These are phyloP conservation scores for Chalciporus pseudorubinellus DNA, from an alignment of 768 basidiomycete species.

Conservation along the genomic window DNA sequence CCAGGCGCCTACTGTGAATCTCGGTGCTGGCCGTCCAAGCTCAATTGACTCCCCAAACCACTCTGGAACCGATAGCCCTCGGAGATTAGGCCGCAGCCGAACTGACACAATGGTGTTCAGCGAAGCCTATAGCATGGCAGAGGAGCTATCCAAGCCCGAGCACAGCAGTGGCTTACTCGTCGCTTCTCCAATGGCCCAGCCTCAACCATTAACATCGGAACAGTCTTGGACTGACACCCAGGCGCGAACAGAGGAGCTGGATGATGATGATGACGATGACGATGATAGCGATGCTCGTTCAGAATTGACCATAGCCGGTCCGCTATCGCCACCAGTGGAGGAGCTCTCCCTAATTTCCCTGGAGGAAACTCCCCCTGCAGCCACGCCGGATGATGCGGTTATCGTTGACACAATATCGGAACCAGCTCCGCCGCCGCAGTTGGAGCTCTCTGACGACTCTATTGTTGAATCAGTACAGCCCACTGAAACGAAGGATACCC, in stretches of 20 bases:
- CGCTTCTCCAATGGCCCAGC: conserved; percentile 12
- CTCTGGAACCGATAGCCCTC: conserved; percentile 37
- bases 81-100: conserved; percentile 50
- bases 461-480: conserved; percentile 9
- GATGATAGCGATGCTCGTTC: conserved; percentile 20
- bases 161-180: conserved; percentile 10
- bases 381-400: not conserved
- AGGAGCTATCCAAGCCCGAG: conserved; percentile 35
- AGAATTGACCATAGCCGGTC: conserved; percentile 15
- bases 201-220: conserved; percentile 2
- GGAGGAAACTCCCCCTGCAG: conserved; percentile 11
- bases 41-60: conserved; percentile 14
- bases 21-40: conserved; percentile 17
- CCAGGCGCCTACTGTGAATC: conserved; percentile 3
- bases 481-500: not conserved
- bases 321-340: conserved; percentile 30
- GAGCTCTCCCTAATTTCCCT: conserved; percentile 26
- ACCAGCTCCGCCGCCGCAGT: not conserved
- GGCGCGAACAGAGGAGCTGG: conserved; percentile 17
- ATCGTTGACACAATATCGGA: conserved; percentile 3
- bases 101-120: conserved; percentile 78
- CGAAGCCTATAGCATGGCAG: conserved; percentile 38
- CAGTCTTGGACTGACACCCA: conserved; percentile 13
- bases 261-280: conserved; percentile 15
- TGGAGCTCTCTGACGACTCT: conserved; percentile 1